A percentile compares a stretch with the other conserved stretches of the same genome.
These are phyloP conservation scores for Pseudevernia furfuracea DNA, from an alignment of 495 filamentous ascomycete genomes.

Conservation along the genomic window DNA sequence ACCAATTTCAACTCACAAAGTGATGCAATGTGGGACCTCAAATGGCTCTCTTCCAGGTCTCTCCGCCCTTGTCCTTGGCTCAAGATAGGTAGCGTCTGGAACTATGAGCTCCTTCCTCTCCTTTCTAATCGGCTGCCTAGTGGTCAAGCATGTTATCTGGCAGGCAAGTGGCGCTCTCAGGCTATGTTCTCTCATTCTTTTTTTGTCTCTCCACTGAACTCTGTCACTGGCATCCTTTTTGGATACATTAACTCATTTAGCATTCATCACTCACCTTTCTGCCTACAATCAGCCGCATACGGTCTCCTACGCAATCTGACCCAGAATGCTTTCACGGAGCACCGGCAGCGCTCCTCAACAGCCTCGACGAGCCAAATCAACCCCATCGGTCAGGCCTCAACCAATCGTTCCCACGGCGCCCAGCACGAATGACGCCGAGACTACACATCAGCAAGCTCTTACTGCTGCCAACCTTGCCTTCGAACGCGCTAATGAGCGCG, in stretches of 20 bases:
- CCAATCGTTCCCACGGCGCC: constrained; percentile 24
- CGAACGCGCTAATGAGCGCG: constrained; percentile 45
- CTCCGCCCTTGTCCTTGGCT: background rate
- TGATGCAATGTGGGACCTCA: background rate
- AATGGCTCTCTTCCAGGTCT: background rate
- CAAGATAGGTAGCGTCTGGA: background rate
- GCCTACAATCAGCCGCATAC: background rate
- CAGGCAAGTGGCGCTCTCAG: background rate
- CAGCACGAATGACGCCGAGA: constrained; percentile 45
- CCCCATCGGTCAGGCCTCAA: constrained; percentile 47
- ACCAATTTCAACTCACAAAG: background rate
- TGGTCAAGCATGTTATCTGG: background rate
- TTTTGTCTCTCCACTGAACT: background rate
- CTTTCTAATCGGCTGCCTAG: background rate
- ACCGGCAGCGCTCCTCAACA: constrained; percentile 38
- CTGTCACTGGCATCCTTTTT: constrained; percentile 19
- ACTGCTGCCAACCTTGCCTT: constrained; percentile 63
- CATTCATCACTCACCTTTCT: constrained; percentile 13
- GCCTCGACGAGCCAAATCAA: constrained; percentile 55
- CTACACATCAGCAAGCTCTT: constrained; percentile 55
- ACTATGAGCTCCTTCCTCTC: background rate
- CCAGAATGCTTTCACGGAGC: constrained; percentile 42
- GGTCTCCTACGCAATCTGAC: background rate
- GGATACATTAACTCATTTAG: constrained; percentile 17
- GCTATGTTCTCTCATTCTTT: background rate